These are phyloP conservation scores for Chaetomium strumarium DNA, from an alignment of 2,329 filamentous ascomycete genomes.

Conservation along the genomic window DNA sequence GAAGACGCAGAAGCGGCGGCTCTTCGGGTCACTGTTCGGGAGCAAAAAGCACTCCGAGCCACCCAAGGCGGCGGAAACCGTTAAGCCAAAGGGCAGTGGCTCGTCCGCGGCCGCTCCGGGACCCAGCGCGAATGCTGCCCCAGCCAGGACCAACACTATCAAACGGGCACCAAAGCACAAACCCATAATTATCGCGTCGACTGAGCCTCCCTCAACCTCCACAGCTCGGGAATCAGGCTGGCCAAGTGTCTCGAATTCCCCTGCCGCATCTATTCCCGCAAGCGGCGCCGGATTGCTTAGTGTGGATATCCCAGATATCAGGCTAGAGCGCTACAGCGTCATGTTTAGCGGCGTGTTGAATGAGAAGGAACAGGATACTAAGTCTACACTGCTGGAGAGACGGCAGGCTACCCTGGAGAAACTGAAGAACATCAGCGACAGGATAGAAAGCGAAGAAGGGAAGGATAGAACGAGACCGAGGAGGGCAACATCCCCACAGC, in stretches of 20 bases:
- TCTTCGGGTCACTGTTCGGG: constrained; percentile 50
- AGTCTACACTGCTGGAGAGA: constrained; percentile 45
- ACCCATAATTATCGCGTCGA: constrained; percentile 39
- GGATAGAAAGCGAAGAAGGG: constrained; percentile 35
- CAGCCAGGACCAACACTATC: constrained; percentile 35
- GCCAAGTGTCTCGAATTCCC: not conserved
- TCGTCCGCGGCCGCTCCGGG: constrained; percentile 16
- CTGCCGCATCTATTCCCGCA: constrained; percentile 1
- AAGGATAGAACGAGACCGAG: constrained; percentile 30
- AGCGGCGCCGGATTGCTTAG: constrained; percentile 48
- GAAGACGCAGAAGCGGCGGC: constrained; percentile 52
- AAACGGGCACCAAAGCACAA: constrained; percentile 36
- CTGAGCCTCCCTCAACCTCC: constrained; percentile 34
- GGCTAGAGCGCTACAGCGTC: constrained; percentile 85
- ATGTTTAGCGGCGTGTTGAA: constrained; percentile 80
- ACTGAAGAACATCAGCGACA: constrained; percentile 49
- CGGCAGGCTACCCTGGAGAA: constrained; percentile 55
- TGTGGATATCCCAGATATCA: constrained; percentile 72
- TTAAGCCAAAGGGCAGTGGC: constrained; percentile 18
- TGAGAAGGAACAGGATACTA: constrained; percentile 29
- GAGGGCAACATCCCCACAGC: constrained; percentile 46
- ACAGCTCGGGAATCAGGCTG: constrained; percentile 3
- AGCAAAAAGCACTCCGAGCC: constrained; percentile 35
- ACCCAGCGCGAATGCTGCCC: constrained; percentile 14
- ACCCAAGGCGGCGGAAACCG: constrained; percentile 22